Base-by-base conservation (phyloP, 306 rosid species). In the Ochetophila trinervis region DNA sequence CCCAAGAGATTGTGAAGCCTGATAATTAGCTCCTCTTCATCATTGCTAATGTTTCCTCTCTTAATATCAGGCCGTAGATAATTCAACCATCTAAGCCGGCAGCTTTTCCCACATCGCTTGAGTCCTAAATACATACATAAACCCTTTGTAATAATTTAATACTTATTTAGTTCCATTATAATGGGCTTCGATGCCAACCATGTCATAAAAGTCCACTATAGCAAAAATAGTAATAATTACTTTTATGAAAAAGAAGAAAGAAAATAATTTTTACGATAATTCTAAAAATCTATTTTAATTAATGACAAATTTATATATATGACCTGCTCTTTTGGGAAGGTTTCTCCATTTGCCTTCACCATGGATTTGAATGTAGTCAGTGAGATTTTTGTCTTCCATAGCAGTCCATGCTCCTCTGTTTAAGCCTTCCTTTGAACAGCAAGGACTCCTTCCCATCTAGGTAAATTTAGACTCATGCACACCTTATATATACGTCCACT, bases 311-410 rank as follows among this genome's bases (percentile, higher is more conserved):
- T 4, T 8, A 16, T 50, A 21, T 10, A n/a, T 37, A 16, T 40
- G 19, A 76, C 85, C 85, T 68, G 85, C 82, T 76, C 79, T 76
- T 24, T 72, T 68, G 56, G 85, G 85, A 68, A 80, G 82, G 57
- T 69, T 73, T 65, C 85, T 76, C 85, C 85, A 80, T 60, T 73
- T 76, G n/a, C 85, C 85, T 65, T 80, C 85, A 48, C 85, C 85
- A 42, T 80, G 76, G 73, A 48, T 34, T 32, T n/a, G 24, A 32
- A 80, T 62, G 32, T 64, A 76, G 2, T 69, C 85, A 10, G 20
- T 49, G 1, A 80, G 85, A 30, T 55, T 52, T 61, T 17, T 72
- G 73, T 80, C 82, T 66, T 80, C 85, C 73, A 68, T 32, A 32
- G 71, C 79, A 11, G 85, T 76, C 85, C 85, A 80, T 48, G 85